A percentile compares a stretch with the other conserved stretches of the same genome.
phyloP scores from a whole-genome alignment of 2,329 filamentous ascomycete genomes.

The Didymella segeticola region DNA sequence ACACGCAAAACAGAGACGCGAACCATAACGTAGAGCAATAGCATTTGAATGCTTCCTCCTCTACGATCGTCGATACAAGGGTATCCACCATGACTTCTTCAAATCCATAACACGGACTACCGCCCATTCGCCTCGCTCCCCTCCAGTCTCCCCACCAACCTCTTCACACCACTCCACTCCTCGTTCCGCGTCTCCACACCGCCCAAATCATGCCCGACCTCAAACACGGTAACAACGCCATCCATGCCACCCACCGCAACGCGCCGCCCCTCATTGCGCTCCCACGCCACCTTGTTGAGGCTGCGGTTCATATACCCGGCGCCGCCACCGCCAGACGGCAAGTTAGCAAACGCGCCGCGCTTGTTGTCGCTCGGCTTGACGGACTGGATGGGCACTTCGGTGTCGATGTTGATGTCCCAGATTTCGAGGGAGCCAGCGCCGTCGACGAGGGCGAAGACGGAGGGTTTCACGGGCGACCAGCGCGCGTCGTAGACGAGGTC shows the following conservation, averaged over 20 bases:
- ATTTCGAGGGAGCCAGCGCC: conserved; percentile 90
- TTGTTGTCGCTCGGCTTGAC: conserved; percentile 70
- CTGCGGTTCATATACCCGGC: conserved; percentile 77
- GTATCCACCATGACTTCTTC: too few species aligned
- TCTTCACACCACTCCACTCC: conserved; percentile 94
- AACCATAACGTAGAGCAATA: too few species aligned
- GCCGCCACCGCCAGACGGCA: conserved; percentile 55
- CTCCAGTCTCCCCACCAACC: conserved; percentile 79
- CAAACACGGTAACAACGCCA: conserved; percentile 88
- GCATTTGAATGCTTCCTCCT: too few species aligned
- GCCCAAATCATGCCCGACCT: conserved; percentile 82
- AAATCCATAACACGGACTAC: too few species aligned
- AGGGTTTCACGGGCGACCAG: conserved; percentile 94
- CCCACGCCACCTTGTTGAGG: conserved; percentile 94
- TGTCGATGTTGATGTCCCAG: conserved; percentile 93
- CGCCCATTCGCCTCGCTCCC: too few species aligned
- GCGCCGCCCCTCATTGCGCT: conserved; percentile 83
- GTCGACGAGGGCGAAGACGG: conserved; percentile 93
- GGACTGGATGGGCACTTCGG: conserved; percentile 86
- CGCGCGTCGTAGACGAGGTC: conserved; percentile 96
- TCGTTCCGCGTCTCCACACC: conserved; percentile 87
- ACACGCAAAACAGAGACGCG: too few species aligned
- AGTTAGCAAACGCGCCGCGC: conserved; percentile 40
- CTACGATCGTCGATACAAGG: too few species aligned
- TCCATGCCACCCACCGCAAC: conserved; percentile 92